Evolutionary conservation across 106 monocot genomes (phyloP).

Genomic region (Agapanthus africanus): DNA sequence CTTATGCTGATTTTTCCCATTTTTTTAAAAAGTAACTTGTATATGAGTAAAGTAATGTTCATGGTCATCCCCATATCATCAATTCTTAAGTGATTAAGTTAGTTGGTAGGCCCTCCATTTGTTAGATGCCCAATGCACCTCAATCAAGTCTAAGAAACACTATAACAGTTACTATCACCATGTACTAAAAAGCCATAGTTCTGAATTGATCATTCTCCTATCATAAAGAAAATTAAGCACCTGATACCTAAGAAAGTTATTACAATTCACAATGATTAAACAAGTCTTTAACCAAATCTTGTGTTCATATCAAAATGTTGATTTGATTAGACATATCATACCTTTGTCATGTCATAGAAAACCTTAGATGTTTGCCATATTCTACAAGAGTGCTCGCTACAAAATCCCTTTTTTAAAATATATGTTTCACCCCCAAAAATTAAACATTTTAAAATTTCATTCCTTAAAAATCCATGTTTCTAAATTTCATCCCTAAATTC

Average conservation of each 20-base stretch:
- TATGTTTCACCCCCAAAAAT: too few species aligned
- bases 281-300: background rate
- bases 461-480: too few species aligned
- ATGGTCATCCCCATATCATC: background rate
- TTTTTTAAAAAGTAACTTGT: too few species aligned
- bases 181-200: background rate
- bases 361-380: background rate
- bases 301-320: background rate
- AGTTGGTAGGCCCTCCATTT: constrained; percentile 3
- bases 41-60: too few species aligned
- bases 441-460: too few species aligned
- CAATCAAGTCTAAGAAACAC: background rate
- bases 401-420: too few species aligned
- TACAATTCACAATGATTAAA: background rate
- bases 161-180: background rate
- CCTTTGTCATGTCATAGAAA: background rate
- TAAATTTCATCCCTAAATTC: too few species aligned
- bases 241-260: background rate
- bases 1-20: too few species aligned
- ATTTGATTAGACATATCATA: constrained; percentile 3
- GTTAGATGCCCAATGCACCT: background rate
- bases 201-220: background rate
- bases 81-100: background rate
- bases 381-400: background rate
- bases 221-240: background rate